Evolutionary conservation across 176 grass and related monocot genomes (phyloP).

Genomic region (Phoenix dactylifera): DNA sequence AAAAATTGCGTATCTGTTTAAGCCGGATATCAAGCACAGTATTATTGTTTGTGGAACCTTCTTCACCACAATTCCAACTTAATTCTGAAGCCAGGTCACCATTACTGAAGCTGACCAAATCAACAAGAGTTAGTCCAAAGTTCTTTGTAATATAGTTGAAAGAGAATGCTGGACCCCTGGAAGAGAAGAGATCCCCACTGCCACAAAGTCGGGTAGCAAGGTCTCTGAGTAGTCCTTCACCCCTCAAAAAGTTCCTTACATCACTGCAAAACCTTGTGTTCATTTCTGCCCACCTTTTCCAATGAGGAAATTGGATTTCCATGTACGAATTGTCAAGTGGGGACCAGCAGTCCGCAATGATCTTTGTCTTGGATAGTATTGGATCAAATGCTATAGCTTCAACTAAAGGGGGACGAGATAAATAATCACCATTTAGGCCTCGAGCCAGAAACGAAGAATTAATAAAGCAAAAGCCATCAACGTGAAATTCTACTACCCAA

Average conservation of each 20-base stretch:
- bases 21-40: conserved; percentile 61
- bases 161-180: conserved; percentile 75
- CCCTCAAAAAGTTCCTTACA: conserved; percentile 73
- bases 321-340: conserved; percentile 48
- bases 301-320: conserved; percentile 82
- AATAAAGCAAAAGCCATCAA: conserved; percentile 90
- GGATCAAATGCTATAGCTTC: conserved; percentile 90
- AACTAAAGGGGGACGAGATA: conserved; percentile 59
- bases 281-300: conserved; percentile 87
- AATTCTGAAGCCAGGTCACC: conserved; percentile 50
- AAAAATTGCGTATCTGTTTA: conserved; percentile 78
- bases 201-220: conserved; percentile 84
- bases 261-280: conserved; percentile 63
- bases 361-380: conserved; percentile 74
- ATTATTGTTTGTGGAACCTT: conserved; percentile 51
- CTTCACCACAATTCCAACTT: conserved; percentile 92
- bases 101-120: conserved; percentile 76
- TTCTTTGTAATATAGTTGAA: conserved; percentile 89
- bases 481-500: conserved; percentile 88
- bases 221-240: conserved; percentile 51
- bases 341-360: conserved; percentile 84
- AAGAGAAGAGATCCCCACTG: conserved; percentile 68
- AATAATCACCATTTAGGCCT: conserved; percentile 33
- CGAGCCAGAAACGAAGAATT: conserved; percentile 71
- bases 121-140: conserved; percentile 71